These are phyloP conservation scores for Daldinia concentrica DNA, from an alignment of 495 filamentous ascomycete species.

Conservation along the genomic window DNA sequence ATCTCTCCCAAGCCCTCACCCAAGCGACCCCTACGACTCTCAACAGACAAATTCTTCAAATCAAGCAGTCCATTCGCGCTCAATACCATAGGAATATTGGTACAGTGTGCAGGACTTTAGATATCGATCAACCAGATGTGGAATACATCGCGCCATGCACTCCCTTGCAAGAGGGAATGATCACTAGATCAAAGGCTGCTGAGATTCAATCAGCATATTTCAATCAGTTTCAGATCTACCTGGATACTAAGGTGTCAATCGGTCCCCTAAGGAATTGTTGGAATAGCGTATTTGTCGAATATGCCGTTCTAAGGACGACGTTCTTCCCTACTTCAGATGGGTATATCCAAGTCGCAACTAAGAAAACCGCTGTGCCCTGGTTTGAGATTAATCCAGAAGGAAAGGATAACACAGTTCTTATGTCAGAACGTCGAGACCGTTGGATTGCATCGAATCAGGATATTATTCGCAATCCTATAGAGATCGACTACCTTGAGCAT, in stretches of 20 bases:
- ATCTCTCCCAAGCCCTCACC: constrained; percentile 57
- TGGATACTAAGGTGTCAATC: constrained; percentile 55
- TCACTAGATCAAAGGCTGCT: constrained; percentile 69
- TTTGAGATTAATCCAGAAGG: constrained; percentile 40
- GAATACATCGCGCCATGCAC: constrained; percentile 80
- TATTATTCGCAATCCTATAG: constrained; percentile 54
- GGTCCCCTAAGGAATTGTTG: constrained; percentile 61
- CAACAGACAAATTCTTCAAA: constrained; percentile 51
- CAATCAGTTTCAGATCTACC: constrained; percentile 69
- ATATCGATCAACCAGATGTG: constrained; percentile 53
- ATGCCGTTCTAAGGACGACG: constrained; percentile 70
- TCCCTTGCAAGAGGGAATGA: constrained; percentile 81
- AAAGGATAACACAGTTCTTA: constrained; percentile 42
- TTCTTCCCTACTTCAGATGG: constrained; percentile 75
- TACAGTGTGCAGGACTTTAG: constrained; percentile 30
- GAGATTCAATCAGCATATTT: constrained; percentile 68
- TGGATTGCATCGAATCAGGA: constrained; percentile 56
- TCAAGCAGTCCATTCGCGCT: constrained; percentile 65
- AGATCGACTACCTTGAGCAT: constrained; percentile 46
- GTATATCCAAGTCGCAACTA: constrained; percentile 73
- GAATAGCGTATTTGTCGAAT: constrained; percentile 53
- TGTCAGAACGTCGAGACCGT: constrained; percentile 43
- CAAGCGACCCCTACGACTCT: constrained; percentile 15
- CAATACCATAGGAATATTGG: constrained; percentile 64
- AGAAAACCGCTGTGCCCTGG: constrained; percentile 59